These are phyloP conservation scores for Penium margaritaceum DNA, from an alignment of 139 green algal genomes.

Conservation along the genomic window DNA sequence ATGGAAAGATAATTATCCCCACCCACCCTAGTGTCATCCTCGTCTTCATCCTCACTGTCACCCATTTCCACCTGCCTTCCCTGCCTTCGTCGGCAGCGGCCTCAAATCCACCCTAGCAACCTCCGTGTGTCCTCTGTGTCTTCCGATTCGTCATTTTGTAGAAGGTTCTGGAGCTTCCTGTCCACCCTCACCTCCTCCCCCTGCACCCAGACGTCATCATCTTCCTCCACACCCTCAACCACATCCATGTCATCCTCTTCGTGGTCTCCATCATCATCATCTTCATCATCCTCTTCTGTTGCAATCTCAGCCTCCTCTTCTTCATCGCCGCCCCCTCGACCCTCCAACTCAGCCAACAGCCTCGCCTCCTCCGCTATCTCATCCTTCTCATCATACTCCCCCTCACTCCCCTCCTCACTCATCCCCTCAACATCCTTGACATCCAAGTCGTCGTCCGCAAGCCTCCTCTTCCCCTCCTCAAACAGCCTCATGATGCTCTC, in stretches of 20 bases:
- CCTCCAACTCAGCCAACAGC: too few species aligned
- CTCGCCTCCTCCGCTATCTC: too few species aligned
- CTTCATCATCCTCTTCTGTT: too few species aligned
- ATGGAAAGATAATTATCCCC: too few species aligned
- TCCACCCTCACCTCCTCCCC: constrained; percentile 12
- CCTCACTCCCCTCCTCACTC: constrained; percentile 6
- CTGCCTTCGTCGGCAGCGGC: too few species aligned
- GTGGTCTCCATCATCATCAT: constrained; percentile 44
- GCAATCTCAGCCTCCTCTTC: too few species aligned
- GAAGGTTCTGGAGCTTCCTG: too few species aligned
- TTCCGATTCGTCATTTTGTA: constrained; percentile 21
- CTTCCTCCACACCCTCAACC: constrained; percentile 43
- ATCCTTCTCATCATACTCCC: too few species aligned
- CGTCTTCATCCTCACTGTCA: constrained; percentile 39
- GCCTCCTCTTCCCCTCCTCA: constrained; percentile 52
- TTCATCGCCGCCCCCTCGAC: too few species aligned
- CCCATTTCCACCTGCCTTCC: too few species aligned
- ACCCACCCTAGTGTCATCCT: too few species aligned
- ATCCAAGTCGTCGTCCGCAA: constrained; percentile 39
- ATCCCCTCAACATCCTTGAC: constrained; percentile 36
- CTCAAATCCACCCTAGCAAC: too few species aligned
- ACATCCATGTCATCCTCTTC: constrained; percentile 36
- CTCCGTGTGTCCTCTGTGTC: constrained; percentile 35
- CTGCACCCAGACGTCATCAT: constrained; percentile 29
- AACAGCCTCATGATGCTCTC: constrained; percentile 34